Base-by-base conservation (phyloP, 2,329 filamentous ascomycete genomes). In the Sporothrix pseudoabietina region DNA sequence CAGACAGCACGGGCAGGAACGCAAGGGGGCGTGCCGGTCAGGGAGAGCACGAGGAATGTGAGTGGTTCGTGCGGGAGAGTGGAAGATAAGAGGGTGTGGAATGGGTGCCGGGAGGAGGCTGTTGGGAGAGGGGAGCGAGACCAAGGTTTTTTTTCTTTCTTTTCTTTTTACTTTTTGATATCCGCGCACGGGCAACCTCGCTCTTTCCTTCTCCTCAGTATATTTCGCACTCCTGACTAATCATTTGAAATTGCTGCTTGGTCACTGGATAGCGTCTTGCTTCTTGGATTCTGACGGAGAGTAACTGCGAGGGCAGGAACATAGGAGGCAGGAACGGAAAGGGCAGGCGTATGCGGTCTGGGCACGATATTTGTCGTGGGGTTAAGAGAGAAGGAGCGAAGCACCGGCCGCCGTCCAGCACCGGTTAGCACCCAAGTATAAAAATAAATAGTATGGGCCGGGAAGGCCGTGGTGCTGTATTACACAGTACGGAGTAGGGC, bases 351-450 rank as follows among this genome's bases (percentile, higher is more conserved):
- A 8, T 65, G 59, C 32, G 35, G 35, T 41, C 61, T 44, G n/a
- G 16, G 35, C 35, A 30, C 61, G 35, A 30, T 26, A 26, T 26
- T 65, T 65, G 5, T 68, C 41, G 26, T 49, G 65, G 32, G 22
- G 14, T 68, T 52, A n/a, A 52, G 49, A 59, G 52, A 47, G 68
- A 70, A 70, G 19, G 68, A 47, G 68, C 49, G 49, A 69, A 35
- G 44, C 44, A 35, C 65, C 41, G 44, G 52, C 26, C 30, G 22
- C 30, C 47, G 47, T 55, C 52, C 49, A 70, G 52, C 68, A 57
- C 68, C n/a, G 52, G 52, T 57, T 57, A 69, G 66, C 47, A 66
- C 35, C 32, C 32, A 47, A 44, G 35, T 26, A 47, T 26, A 68
- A 68, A 52, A 68, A 47, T n/a, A n/a, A n/a, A n/a, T n/a, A n/a